Base-by-base conservation (phyloP, 2,329 filamentous ascomycete genomes). In the Grosmannia clavigera region DNA sequence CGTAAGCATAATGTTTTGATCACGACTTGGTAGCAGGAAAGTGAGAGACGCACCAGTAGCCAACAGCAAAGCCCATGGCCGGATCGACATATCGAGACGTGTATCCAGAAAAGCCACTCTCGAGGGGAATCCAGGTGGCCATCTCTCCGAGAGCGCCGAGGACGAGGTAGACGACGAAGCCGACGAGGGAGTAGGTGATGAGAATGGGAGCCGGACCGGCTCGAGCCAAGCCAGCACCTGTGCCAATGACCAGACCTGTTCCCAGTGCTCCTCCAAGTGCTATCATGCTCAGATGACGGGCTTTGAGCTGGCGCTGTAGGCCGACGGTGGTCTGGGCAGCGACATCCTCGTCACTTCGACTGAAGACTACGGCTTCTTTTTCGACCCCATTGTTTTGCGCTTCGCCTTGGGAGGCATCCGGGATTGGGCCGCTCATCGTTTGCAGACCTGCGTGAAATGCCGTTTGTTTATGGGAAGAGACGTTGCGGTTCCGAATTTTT, bases 71-170 rank as follows among this genome's bases (percentile, higher is more conserved):
- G 9, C 69, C 68, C 62, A 70, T 66, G n/a, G 68, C 67, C 27
- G 69, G 68, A 67, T 87, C 83, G 64, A 79, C 79, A 71, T 85
- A 87, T 58, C 84, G 78, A 53, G 79, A 75, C 27, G 84, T 83
- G 64, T 86, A 87, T 55, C 82, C 82, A 48, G 82, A 81, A 68
- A 87, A 87, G 62, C 82, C 82, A 67, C 80, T 81, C 59, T 80
- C 76, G 61, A 83, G 72, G 16, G 84, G 84, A 29, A 87, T 71
- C 80, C 81, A 87, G 53, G 84, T 78, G 31, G 82, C 84, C 83
- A 87, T 87, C 67, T 87, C 84, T 58, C 83, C 83, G 14, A 87
- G 78, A 52, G 81, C 81, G 58, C 80, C 80, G 82, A 86, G 85
- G 61, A 87, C 83, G 38, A 85, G 70, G 68, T 82, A 87, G 61